Evolutionary conservation across 345 rosid species (phyloP).

Genomic region (Pistacia atlantica): DNA sequence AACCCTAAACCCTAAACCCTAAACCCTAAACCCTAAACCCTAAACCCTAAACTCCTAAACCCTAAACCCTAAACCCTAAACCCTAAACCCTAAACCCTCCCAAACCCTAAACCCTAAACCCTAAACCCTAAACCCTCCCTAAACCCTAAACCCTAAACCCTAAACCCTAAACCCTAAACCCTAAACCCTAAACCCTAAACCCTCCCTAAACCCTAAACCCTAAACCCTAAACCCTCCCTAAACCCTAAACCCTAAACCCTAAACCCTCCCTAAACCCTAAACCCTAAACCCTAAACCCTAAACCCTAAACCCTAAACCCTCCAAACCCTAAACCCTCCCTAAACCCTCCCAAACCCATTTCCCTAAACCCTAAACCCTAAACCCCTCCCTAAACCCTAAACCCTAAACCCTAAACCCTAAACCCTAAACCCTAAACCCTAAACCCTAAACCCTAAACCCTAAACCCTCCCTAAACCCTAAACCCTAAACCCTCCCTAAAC

Average conservation of each 20-base stretch:
- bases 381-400: constrained; percentile 28
- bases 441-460: constrained; percentile 21
- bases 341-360: constrained; percentile 26
- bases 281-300: constrained; percentile 29
- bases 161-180: constrained; percentile 20
- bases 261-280: constrained; percentile 27
- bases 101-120: no score
- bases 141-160: constrained; percentile 23
- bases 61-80: constrained; percentile 24
- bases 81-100: no score
- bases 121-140: constrained; percentile 18
- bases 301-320: constrained; percentile 33
- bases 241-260: constrained; percentile 27
- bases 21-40: constrained; percentile 13
- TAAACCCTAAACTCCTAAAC: constrained; percentile 21
- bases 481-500: constrained; percentile 24
- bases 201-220: constrained; percentile 27
- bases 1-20: constrained; percentile 12
- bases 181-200: constrained; percentile 25
- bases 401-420: constrained; percentile 25
- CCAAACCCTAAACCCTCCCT: constrained; percentile 31
- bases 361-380: constrained; percentile 27
- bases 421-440: constrained; percentile 25
- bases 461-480: constrained; percentile 22
- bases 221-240: constrained; percentile 26